A percentile compares a stretch with the other conserved stretches of the same genome.
Conservation (phyloP, 2,329 filamentous ascomycete genomes). For the Colletotrichum costaricense region DNA sequence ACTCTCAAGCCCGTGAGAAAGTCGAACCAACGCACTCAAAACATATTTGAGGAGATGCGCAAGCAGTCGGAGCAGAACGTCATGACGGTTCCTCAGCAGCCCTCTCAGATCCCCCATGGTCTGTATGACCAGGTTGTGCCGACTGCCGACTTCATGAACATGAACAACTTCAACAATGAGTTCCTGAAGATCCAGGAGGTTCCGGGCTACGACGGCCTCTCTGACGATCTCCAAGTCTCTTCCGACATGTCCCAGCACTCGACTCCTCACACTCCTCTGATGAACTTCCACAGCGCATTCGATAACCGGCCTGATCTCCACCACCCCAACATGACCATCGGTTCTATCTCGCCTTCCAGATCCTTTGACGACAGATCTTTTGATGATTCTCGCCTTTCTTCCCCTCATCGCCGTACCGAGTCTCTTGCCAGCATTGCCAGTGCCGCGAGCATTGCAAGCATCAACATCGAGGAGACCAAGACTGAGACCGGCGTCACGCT, state of each 20-base stretch:
- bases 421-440: conserved; percentile 69
- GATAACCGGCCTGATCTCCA: conserved; percentile 56
- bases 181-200: conserved; percentile 55
- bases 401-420: conserved; percentile 66
- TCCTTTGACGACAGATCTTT: conserved; percentile 38
- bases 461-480: conserved; percentile 74
- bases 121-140: conserved; percentile 66
- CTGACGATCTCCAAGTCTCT: conserved; percentile 52
- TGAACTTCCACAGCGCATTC: conserved; percentile 57
- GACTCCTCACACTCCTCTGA: conserved; percentile 63
- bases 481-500: conserved; percentile 86
- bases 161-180: conserved; percentile 59
- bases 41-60: conserved; percentile 69
- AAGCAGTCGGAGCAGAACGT: conserved; percentile 64
- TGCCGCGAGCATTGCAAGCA: conserved; percentile 69
- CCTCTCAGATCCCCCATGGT: conserved; percentile 39
- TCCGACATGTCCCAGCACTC: conserved; percentile 63
- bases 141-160: conserved; percentile 67
- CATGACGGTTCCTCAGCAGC: conserved; percentile 42
- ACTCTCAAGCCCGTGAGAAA: conserved; percentile 68
- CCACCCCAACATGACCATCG: conserved; percentile 33
- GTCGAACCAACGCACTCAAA: conserved; percentile 57
- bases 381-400: conserved; percentile 42
- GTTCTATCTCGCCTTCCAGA: conserved; percentile 39
- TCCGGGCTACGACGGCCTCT: conserved; percentile 46